A percentile compares a stretch with the other conserved stretches of the same genome.
These are phyloP conservation scores for Phytophthora palmivora DNA, from an alignment of 352 stramenopile species.

Conservation along the genomic window DNA sequence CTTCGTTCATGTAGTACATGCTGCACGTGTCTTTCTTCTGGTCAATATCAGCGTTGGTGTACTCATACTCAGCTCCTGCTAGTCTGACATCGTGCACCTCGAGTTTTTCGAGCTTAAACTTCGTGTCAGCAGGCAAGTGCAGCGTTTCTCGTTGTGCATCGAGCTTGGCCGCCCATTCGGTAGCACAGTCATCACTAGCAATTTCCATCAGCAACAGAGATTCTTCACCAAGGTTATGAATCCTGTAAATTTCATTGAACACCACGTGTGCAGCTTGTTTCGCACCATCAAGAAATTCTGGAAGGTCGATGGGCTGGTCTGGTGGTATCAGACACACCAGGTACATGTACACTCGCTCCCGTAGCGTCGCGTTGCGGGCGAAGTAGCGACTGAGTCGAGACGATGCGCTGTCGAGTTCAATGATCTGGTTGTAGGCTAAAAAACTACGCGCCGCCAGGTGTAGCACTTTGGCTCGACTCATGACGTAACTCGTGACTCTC, in stretches of 20 bases:
- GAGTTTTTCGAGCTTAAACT: constrained; percentile 37
- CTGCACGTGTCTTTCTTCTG: constrained; percentile 39
- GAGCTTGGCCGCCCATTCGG: constrained; percentile 34
- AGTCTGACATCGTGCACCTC: constrained; percentile 37
- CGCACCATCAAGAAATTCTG: constrained; percentile 46
- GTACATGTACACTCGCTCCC: constrained; percentile 58
- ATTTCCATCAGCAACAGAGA: constrained; percentile 16
- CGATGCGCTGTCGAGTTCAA: constrained; percentile 36
- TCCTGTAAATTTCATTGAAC: constrained; percentile 30
- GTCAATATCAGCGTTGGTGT: constrained; percentile 22
- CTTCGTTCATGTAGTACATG: constrained; percentile 53
- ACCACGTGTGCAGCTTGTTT: constrained; percentile 39
- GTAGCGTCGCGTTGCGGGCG: constrained; percentile 24
- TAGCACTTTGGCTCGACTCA: constrained; percentile 48
- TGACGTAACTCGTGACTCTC: constrained; percentile 35
- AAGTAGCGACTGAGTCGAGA: constrained; percentile 43
- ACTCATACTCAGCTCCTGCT: constrained; percentile 46
- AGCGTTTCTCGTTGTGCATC: constrained; percentile 30
- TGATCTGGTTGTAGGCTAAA: constrained; percentile 48
- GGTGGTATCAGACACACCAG: constrained; percentile 48
- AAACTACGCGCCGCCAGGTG: constrained; percentile 46
- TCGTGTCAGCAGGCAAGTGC: constrained; percentile 15
- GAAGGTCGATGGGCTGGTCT: constrained; percentile 51
- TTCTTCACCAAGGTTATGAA: constrained; percentile 8
- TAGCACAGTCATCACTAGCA: constrained; percentile 27